phyloP scores from a whole-genome alignment of 2,329 filamentous ascomycete genomes.

The Paecilomyces dactylethromorphus region DNA sequence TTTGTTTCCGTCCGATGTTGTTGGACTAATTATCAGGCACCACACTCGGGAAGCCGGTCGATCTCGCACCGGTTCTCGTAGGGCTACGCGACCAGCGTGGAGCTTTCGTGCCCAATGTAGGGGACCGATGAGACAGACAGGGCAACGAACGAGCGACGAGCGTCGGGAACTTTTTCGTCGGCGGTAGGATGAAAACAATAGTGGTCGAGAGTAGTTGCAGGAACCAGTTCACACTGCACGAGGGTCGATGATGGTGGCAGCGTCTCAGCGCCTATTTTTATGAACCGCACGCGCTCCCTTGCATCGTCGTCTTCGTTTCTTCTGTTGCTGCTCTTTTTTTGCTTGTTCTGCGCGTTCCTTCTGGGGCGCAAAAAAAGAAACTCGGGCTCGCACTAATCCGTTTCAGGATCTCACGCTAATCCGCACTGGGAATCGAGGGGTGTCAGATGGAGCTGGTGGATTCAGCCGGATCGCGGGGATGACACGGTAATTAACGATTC shows the following conservation, averaged over 20 bases:
- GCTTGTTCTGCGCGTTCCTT: neutral
- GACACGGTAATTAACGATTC: neutral
- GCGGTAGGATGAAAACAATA: neutral
- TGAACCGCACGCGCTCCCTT: neutral
- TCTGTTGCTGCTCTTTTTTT: neutral
- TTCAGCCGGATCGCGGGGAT: neutral
- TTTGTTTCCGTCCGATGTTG: slow-evolving; percentile 3
- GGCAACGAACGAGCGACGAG: neutral
- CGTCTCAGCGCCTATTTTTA: neutral
- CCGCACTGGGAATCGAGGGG: neutral
- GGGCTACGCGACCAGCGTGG: neutral
- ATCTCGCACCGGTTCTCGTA: neutral
- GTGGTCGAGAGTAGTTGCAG: neutral
- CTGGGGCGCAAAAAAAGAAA: neutral
- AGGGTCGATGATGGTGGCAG: neutral
- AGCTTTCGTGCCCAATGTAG: neutral
- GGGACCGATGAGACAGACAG: neutral
- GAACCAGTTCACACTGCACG: neutral
- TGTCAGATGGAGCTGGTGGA: neutral
- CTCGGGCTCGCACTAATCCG: neutral
- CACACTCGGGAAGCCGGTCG: neutral
- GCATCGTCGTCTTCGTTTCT: neutral
- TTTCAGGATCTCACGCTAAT: neutral
- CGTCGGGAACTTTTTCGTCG: neutral
- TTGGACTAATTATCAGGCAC: neutral